Evolutionary conservation across 768 basidiomycete species (phyloP).

Genomic region (Lactarius hatsudake): DNA sequence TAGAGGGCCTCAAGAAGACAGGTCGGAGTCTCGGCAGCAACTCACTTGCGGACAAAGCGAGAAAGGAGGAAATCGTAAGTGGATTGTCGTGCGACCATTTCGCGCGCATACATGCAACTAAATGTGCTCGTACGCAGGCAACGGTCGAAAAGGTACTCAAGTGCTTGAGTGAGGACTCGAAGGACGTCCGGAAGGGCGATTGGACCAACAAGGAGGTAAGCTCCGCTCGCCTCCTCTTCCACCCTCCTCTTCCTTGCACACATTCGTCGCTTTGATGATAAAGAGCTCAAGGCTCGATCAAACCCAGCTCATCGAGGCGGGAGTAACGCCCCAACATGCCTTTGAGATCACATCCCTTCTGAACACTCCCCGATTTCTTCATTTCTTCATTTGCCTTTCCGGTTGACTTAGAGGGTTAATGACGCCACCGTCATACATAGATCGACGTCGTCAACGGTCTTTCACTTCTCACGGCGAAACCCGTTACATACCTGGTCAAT

Average conservation of each 20-base stretch:
- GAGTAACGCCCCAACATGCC: conserved; percentile 83
- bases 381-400: background rate
- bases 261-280: conserved; percentile 53
- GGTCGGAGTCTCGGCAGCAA: conserved; percentile 68
- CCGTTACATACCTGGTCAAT: conserved; percentile 97
- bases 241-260: conserved; percentile 1
- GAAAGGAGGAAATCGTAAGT: conserved; percentile 91
- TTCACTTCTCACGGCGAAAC: conserved; percentile 91
- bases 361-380: conserved; percentile 6
- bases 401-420: background rate
- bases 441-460: conserved; percentile 89
- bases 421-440: conserved; percentile 38
- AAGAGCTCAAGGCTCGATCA: conserved; percentile 72
- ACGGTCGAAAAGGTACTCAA: conserved; percentile 84
- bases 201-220: conserved; percentile 97
- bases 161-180: conserved; percentile 71
- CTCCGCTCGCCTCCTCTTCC: conserved; percentile 13
- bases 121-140: conserved; percentile 45
- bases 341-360: conserved; percentile 52
- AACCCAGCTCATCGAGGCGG: conserved; percentile 97
- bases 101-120: background rate
- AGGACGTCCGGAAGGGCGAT: conserved; percentile 88
- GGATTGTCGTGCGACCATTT: background rate
- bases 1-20: conserved; percentile 74
- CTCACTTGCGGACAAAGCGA: conserved; percentile 89